phyloP scores from a whole-genome alignment of 768 basidiomycete species.

The Termitomyces sp. region DNA sequence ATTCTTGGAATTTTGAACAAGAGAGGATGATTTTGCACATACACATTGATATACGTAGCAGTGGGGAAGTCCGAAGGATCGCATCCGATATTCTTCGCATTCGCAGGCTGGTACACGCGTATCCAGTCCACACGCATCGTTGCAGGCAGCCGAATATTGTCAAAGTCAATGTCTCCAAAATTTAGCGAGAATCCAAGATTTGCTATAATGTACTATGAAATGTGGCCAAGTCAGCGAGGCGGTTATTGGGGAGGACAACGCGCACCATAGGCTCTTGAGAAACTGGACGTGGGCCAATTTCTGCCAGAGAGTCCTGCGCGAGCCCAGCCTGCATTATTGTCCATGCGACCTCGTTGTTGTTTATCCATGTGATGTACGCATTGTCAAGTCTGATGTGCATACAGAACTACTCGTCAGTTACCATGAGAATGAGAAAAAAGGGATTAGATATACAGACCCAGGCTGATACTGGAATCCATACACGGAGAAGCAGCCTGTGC shows the following conservation, averaged over 20 bases:
- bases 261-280: slow-evolving; percentile 69
- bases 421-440: slow-evolving; percentile 22
- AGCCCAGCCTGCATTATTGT: slow-evolving; percentile 44
- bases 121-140: slow-evolving; percentile 78
- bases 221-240: slow-evolving; percentile 10
- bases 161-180: slow-evolving; percentile 63
- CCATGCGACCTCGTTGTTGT: slow-evolving; percentile 45
- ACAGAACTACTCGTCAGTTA: neutral
- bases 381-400: slow-evolving; percentile 28
- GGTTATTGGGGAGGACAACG: neutral
- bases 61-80: slow-evolving; percentile 77
- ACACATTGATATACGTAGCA: slow-evolving; percentile 67
- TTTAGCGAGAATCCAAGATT: slow-evolving; percentile 67
- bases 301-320: slow-evolving; percentile 41
- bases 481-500: slow-evolving; percentile 24
- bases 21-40: slow-evolving; percentile 18
- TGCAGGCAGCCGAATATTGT: slow-evolving; percentile 46
- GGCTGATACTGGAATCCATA: slow-evolving; percentile 48
- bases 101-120: slow-evolving; percentile 61
- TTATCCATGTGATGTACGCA: slow-evolving; percentile 62
- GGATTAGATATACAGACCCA: slow-evolving; percentile 29
- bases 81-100: slow-evolving; percentile 52
- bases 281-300: slow-evolving; percentile 55
- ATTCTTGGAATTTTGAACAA: neutral
- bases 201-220: slow-evolving; percentile 57